Evolutionary conservation across 306 rosid genomes (phyloP).

Genomic region (Vigna angularis): DNA sequence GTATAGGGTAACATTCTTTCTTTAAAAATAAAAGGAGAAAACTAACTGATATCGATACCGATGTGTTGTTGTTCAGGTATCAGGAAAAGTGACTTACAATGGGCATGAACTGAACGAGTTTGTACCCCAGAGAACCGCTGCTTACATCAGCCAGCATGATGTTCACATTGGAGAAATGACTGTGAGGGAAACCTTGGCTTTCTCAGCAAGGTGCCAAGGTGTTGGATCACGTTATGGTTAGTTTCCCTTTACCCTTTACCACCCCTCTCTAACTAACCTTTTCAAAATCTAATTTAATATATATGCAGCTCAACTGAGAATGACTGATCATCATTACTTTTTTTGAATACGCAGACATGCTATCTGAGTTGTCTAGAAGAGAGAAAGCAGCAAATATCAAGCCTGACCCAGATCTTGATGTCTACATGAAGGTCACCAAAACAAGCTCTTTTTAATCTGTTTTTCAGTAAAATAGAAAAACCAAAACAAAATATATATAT

Average conservation of each 20-base stretch:
- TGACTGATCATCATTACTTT: neutral
- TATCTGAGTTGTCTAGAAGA: conserved; percentile 75
- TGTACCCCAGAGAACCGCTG: conserved; percentile 84
- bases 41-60: neutral
- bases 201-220: conserved; percentile 85
- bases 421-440: conserved; percentile 77
- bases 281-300: conserved; percentile 15
- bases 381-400: conserved; percentile 80
- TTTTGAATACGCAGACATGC: conserved; percentile 52
- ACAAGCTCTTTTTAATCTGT: neutral
- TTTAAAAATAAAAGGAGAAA: neutral
- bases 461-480: neutral
- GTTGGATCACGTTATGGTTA: conserved; percentile 83
- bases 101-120: conserved; percentile 60
- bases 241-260: conserved; percentile 13
- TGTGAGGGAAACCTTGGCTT: conserved; percentile 92
- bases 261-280: neutral
- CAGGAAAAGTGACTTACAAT: conserved; percentile 60
- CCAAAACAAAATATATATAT: neutral
- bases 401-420: conserved; percentile 88
- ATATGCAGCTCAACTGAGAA: neutral
- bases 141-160: conserved; percentile 88
- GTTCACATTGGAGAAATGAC: conserved; percentile 92
- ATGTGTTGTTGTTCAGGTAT: conserved; percentile 31
- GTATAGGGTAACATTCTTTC: neutral